Conservation (phyloP, 2,329 filamentous ascomycete genomes). For the Pseudogymnoascus sp. region DNA sequence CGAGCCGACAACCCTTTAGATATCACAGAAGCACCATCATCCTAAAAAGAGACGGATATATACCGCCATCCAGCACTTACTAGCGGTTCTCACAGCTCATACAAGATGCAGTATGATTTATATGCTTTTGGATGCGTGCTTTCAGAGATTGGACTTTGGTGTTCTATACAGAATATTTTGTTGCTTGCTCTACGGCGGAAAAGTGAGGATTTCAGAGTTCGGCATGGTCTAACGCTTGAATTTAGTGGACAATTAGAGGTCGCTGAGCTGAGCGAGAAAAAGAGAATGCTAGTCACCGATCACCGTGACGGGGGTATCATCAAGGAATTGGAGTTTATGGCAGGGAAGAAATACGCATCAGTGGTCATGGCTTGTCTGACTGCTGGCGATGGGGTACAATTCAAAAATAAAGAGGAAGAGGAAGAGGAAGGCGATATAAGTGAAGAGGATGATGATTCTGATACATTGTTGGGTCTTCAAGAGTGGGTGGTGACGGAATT, state of each 20-base stretch:
- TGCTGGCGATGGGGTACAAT: not conserved
- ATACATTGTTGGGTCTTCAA: not conserved
- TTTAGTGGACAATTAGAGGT: not conserved
- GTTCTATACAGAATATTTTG: not conserved
- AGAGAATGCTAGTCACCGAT: not conserved
- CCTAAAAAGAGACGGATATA: conserved; percentile 11
- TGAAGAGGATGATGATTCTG: not conserved
- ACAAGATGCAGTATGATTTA: conserved; percentile 16
- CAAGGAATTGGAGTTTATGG: not conserved
- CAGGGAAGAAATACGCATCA: not conserved
- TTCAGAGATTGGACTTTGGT: conserved; percentile 5
- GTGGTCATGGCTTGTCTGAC: not conserved
- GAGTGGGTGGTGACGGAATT: not conserved
- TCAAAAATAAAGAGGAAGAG: not conserved
- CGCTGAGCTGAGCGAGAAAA: not conserved
- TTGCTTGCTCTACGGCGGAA: not conserved
- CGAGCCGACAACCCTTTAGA: conserved; percentile 11
- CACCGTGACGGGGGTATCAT: not conserved
- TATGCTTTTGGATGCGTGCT: conserved; percentile 13
- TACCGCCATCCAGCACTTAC: conserved; percentile 12
- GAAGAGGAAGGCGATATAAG: not conserved
- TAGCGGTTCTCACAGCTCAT: conserved; percentile 2
- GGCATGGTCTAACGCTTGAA: not conserved
- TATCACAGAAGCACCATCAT: conserved; percentile 12
- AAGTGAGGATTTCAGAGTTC: not conserved